A percentile compares a stretch with the other conserved stretches of the same genome.
Conservation (phyloP, 116 monocot genomes). For the Dioscorea cayenensis region DNA sequence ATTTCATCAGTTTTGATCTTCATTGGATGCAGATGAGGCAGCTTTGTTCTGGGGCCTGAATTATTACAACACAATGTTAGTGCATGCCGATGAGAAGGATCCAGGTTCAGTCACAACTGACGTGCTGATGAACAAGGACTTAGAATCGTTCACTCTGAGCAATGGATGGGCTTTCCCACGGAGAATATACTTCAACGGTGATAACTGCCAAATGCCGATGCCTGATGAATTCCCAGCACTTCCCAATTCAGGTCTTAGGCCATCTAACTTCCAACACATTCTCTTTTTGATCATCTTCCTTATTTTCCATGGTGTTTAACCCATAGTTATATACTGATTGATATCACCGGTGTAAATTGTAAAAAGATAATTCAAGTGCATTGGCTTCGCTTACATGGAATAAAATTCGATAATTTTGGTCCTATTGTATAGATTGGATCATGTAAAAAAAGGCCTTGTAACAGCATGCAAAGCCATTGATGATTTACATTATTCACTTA, state of each 20-base stretch:
- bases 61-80: slow-evolving; percentile 50
- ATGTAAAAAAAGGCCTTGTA: too few relatives aligned
- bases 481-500: not conserved
- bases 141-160: slow-evolving; percentile 20
- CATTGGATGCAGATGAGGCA: slow-evolving; percentile 41
- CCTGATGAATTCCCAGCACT: slow-evolving; percentile 14
- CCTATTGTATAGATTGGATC: too few relatives aligned
- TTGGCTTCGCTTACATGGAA: too few relatives aligned
- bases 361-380: too few relatives aligned
- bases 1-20: not conserved
- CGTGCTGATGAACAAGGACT: slow-evolving; percentile 22
- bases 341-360: too few relatives aligned
- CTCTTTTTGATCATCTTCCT: too few relatives aligned
- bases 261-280: too few relatives aligned
- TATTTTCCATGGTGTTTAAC: too few relatives aligned
- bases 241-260: too few relatives aligned
- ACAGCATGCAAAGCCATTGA: too few relatives aligned
- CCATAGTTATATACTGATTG: too few relatives aligned
- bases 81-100: slow-evolving; percentile 13
- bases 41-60: slow-evolving; percentile 54
- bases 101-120: slow-evolving; percentile 22
- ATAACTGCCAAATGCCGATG: slow-evolving; percentile 28
- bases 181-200: slow-evolving; percentile 33
- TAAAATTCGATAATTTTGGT: too few relatives aligned
- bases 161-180: slow-evolving; percentile 31